Evolutionary conservation across 768 basidiomycete genomes (phyloP).

Genomic region (Pleurotus cornucopiae): DNA sequence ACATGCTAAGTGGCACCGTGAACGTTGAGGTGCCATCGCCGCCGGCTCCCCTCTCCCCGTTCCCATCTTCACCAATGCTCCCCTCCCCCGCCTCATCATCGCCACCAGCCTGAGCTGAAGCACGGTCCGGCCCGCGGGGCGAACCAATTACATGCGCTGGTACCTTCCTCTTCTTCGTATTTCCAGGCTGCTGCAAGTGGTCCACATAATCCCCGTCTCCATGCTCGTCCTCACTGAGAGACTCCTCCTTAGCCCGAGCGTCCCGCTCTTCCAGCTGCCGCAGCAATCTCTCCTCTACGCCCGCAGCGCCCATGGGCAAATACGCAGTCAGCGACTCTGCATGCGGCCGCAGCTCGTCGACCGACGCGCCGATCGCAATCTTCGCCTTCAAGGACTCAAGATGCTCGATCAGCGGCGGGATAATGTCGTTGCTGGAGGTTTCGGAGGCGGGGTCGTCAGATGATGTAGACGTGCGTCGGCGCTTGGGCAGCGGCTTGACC

Average conservation of each 20-base stretch:
- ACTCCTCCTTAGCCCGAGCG: slow-evolving; percentile 5
- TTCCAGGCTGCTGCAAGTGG: slow-evolving; percentile 71
- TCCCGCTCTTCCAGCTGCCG: slow-evolving; percentile 10
- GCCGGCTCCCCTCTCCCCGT: slow-evolving; percentile 17
- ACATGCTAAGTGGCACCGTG: slow-evolving; percentile 1
- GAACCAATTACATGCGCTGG: slow-evolving; percentile 61
- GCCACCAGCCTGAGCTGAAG: slow-evolving; percentile 12
- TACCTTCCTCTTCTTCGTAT: slow-evolving; percentile 87
- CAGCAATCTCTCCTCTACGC: slow-evolving; percentile 8
- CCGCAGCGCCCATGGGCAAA: slow-evolving; percentile 9
- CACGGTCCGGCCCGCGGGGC: slow-evolving; percentile 39
- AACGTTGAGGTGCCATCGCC: slow-evolving; percentile 12
- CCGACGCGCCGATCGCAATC: slow-evolving; percentile 20
- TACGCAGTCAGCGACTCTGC: slow-evolving; percentile 55
- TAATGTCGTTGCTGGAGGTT: not conserved
- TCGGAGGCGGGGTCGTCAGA: slow-evolving; percentile 8
- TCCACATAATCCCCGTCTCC: slow-evolving; percentile 63
- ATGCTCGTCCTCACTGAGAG: slow-evolving; percentile 37
- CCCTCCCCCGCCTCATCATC: slow-evolving; percentile 14
- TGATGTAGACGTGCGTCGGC: slow-evolving; percentile 49
- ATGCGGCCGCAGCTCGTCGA: slow-evolving; percentile 56
- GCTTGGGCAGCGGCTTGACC: slow-evolving; percentile 77
- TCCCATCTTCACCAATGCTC: slow-evolving; percentile 18
- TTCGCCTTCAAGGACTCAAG: slow-evolving; percentile 5
- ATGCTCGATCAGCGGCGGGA: slow-evolving; percentile 14